Conservation (phyloP, 192 early-diverging fungal species). For the Backusella psychrophila region DNA sequence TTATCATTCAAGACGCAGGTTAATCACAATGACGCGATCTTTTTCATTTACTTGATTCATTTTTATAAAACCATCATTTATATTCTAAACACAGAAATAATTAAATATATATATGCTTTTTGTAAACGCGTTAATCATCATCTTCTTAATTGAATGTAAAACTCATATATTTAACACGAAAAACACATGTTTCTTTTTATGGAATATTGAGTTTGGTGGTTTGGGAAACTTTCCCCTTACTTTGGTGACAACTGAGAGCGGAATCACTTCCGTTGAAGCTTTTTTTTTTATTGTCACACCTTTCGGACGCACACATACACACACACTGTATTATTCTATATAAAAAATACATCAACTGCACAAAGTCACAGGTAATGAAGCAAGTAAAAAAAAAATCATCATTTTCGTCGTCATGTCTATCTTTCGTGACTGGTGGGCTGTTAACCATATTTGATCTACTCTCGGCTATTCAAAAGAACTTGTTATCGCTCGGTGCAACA, state of each 20-base stretch:
- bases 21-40: background rate
- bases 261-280: background rate
- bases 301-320: background rate
- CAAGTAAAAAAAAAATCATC: background rate
- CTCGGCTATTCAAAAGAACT: background rate
- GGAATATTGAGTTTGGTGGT: background rate
- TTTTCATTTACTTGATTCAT: background rate
- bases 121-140: background rate
- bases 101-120: background rate
- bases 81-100: background rate
- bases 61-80: background rate
- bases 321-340: background rate
- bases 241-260: background rate
- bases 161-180: background rate
- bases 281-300: background rate
- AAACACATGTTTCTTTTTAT: background rate
- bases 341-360: background rate
- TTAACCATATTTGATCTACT: background rate
- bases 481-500: background rate
- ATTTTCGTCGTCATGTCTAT: background rate
- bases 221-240: background rate
- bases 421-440: background rate
- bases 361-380: background rate
- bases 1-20: background rate
- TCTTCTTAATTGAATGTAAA: background rate